Conservation (phyloP, 768 basidiomycete species). For the Mycena metata region DNA sequence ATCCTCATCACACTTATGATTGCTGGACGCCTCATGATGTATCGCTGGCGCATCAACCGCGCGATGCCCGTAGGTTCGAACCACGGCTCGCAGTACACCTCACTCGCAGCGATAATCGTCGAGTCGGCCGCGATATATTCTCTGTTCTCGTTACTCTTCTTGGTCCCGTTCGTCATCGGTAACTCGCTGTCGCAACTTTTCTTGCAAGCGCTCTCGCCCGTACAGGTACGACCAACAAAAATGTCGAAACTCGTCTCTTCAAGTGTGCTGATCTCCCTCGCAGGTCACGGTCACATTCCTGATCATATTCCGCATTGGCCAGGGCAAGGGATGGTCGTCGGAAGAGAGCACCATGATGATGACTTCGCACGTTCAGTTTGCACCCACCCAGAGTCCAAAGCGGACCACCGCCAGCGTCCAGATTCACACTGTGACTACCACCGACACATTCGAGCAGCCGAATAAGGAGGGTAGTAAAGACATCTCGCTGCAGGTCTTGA, state of each 20-base stretch:
- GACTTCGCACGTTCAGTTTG: neutral
- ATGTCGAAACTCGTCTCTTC: neutral
- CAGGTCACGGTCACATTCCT: constrained; percentile 17
- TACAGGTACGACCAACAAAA: constrained; percentile 36
- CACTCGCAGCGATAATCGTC: constrained; percentile 35
- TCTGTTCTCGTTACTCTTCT: constrained; percentile 36
- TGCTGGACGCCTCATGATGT: constrained; percentile 35
- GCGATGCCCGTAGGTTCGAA: constrained; percentile 21
- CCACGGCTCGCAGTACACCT: constrained; percentile 39
- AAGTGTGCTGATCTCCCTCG: neutral
- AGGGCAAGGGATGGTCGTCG: constrained; percentile 37
- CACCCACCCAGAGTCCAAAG: neutral
- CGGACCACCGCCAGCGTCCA: constrained; percentile 1
- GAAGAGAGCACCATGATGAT: neutral
- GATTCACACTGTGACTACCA: neutral
- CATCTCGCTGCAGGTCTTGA: constrained; percentile 7
- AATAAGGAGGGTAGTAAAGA: neutral
- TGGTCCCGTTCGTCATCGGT: constrained; percentile 33
- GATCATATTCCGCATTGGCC: constrained; percentile 36
- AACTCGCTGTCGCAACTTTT: constrained; percentile 31
- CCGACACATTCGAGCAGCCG: neutral
- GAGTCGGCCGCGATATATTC: constrained; percentile 39
- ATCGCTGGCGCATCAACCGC: constrained; percentile 28
- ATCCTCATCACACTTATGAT: constrained; percentile 38
- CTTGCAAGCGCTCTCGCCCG: constrained; percentile 31